Conservation (phyloP, 2,329 filamentous ascomycete genomes). For the Beauveria australis region DNA sequence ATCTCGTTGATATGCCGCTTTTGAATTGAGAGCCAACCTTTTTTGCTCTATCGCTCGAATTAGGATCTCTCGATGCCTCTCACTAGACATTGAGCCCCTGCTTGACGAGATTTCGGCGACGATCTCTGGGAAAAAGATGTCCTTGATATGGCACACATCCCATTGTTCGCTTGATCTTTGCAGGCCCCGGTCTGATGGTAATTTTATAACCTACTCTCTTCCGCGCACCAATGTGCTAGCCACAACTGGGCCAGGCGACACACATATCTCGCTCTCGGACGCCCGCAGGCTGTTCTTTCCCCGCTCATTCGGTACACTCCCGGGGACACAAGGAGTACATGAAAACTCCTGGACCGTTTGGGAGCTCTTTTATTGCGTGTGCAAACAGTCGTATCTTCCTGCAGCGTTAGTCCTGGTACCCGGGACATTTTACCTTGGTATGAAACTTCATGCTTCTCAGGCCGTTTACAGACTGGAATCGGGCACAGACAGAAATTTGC, state of each 20-base stretch:
- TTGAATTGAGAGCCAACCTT: not conserved
- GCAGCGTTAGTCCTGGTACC: not conserved
- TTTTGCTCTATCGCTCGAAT: not conserved
- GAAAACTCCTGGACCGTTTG: not conserved
- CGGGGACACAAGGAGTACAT: not conserved
- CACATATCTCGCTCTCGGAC: not conserved
- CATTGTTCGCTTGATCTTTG: not conserved
- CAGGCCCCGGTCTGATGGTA: not conserved
- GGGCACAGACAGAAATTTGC: no score
- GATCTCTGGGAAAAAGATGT: not conserved
- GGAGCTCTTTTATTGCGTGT: not conserved
- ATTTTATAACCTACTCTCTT: not conserved
- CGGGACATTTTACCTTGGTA: not conserved
- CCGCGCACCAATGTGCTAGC: not conserved
- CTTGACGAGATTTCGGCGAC: not conserved
- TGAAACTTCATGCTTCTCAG: not conserved
- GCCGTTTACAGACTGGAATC: no score
- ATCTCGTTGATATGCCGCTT: not conserved
- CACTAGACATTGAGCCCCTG: not conserved
- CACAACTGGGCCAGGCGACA: slow-evolving; percentile 7
- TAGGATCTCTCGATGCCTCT: not conserved
- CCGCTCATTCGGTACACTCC: not conserved
- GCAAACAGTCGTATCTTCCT: not conserved
- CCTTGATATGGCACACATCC: not conserved
- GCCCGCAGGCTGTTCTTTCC: not conserved